These are phyloP conservation scores for Kazachstania africana DNA, from an alignment of 805 yeast species.

Conservation along the genomic window DNA sequence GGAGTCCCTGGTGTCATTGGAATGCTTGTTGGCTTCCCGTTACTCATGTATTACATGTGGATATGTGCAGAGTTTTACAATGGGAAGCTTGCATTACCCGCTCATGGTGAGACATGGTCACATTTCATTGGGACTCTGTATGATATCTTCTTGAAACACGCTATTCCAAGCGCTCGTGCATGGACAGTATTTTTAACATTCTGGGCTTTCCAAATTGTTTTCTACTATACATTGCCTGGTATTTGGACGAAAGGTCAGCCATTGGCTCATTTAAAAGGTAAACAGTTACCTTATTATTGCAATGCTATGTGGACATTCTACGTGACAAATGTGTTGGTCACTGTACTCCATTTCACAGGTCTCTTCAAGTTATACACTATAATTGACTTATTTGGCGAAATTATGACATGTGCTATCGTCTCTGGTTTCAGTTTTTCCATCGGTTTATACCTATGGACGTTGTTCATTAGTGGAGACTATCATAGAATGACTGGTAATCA, in stretches of 20 bases:
- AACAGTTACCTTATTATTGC: slow-evolving; percentile 84
- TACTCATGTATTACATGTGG: slow-evolving; percentile 96
- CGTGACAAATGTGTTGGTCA: slow-evolving; percentile 44
- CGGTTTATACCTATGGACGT: slow-evolving; percentile 55
- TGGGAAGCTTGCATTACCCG: slow-evolving; percentile 67
- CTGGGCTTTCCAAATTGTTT: slow-evolving; percentile 52
- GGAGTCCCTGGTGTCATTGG: slow-evolving; percentile 83
- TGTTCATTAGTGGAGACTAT: slow-evolving; percentile 58
- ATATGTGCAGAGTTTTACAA: slow-evolving; percentile 70
- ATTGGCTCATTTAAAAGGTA: slow-evolving; percentile 63
- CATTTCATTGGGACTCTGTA: slow-evolving; percentile 37
- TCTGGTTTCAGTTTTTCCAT: slow-evolving; percentile 65
- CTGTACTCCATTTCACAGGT: slow-evolving; percentile 61
- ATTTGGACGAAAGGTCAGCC: slow-evolving; percentile 94
- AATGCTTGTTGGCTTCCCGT: slow-evolving; percentile 88
- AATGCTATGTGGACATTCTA: slow-evolving; percentile 85
- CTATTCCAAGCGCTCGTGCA: slow-evolving; percentile 46
- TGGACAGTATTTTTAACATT: slow-evolving; percentile 66
- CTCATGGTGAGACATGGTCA: slow-evolving; percentile 40
- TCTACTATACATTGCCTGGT: slow-evolving; percentile 84
- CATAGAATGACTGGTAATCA: slow-evolving; percentile 87
- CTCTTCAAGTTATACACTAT: slow-evolving; percentile 63
- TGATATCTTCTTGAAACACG: slow-evolving; percentile 37
- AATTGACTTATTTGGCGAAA: slow-evolving; percentile 75
- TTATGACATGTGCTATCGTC: slow-evolving; percentile 84